A percentile compares a stretch with the other conserved stretches of the same genome.
Evolutionary conservation across 768 basidiomycete species (phyloP).

Genomic region (Serendipita sp.): DNA sequence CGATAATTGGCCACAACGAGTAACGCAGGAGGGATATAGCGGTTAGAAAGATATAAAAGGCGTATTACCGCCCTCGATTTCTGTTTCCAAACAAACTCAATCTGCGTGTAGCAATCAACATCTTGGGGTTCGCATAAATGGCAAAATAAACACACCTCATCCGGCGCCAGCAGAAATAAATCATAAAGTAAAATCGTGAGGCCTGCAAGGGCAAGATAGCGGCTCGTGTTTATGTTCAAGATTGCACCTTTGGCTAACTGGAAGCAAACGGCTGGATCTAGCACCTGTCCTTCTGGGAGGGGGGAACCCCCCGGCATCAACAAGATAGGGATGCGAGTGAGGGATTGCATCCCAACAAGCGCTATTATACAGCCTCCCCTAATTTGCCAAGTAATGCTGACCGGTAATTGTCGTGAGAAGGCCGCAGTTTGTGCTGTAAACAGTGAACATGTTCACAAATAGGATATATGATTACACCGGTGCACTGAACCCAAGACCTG

Average conservation of each 20-base stretch:
- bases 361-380: too few species aligned
- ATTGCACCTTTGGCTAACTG: background rate
- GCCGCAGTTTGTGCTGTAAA: too few species aligned
- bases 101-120: background rate
- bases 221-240: background rate
- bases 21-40: background rate
- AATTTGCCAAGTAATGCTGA: too few species aligned
- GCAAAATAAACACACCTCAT: background rate
- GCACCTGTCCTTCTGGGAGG: background rate
- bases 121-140: background rate
- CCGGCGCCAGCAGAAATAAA: background rate
- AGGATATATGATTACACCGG: too few species aligned
- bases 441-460: too few species aligned
- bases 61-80: background rate
- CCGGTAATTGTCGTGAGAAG: too few species aligned
- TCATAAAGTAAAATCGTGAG: background rate
- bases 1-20: constrained; percentile 1
- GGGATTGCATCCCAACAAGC: too few species aligned
- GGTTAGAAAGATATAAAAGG: background rate
- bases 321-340: too few species aligned
- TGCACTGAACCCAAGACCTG: too few species aligned
- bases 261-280: background rate
- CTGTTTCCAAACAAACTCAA: background rate
- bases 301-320: too few species aligned
- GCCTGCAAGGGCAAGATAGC: background rate